Evolutionary conservation across 1,139 yeast species (phyloP), one percentile per base, ranked within the genome.

Genomic region (Pichia sp.): DNA sequence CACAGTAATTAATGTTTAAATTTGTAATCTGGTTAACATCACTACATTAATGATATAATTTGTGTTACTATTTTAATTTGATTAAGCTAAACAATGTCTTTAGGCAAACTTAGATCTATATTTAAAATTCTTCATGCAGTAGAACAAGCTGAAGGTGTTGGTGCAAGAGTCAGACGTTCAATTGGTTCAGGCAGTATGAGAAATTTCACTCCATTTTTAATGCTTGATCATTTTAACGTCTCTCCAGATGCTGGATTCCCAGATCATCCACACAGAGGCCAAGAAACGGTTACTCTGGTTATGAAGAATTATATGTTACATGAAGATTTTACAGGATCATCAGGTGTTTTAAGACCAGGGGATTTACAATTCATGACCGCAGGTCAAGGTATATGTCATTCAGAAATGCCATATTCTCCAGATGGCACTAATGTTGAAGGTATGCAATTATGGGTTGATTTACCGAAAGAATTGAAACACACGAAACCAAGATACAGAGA

Each of bases 321-420:
- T 65, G 96, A 87, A 65, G 97, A 89, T 66, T 87, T 88, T 70
- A 86, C 95, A 3, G 96, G 96, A 1, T 72, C 83, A 35, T 75
- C 78, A 50, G 96, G 96, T 48, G 74, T 87, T 27, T 70, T 89
- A 49, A 77, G 79, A 51, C 82, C 89, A 28, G 97, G 96, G 46
- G 97, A 89, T 63, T 71, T 89, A 57, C 97, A 89, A 68, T 88
- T 89, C 64, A 89, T 89, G 95, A 89, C 96, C 49, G 96, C 96
- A 7, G 96, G 97, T 49, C 78, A 75, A 57, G 97, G 96, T 48
- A 79, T 88, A 41, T 88, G 86, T 38, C 96, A 88, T 61, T 78
- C 89, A 5, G 95, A 86, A 61, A 85, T 86, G 80, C 96, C 96
- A n/a, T 62, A 49, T 42, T 78, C 85, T 34, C 72, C 74, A 39